Percentiles rank a stretch among this genome's conserved stretches.
phyloP scores from a whole-genome alignment of 2,329 filamentous ascomycete genomes.

The Xylaria sp. region DNA sequence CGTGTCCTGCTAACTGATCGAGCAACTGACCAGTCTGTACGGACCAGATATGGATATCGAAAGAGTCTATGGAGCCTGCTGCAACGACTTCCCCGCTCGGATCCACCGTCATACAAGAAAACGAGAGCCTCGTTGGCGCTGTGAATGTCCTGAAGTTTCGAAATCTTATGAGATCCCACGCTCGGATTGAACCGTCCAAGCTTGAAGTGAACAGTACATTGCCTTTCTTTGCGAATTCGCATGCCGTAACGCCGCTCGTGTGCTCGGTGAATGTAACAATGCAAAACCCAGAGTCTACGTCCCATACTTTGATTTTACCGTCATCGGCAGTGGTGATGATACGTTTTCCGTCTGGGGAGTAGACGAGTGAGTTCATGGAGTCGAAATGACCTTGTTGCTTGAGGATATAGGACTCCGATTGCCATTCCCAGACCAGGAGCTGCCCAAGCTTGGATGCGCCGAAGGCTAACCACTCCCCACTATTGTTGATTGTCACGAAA shows the following conservation, averaged over 20 bases:
- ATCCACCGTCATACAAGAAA: slow-evolving; percentile 95
- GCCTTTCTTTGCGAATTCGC: slow-evolving; percentile 93
- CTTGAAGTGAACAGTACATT: slow-evolving; percentile 97
- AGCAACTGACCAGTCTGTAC: slow-evolving; percentile 97
- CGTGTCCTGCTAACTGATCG: slow-evolving; percentile 89
- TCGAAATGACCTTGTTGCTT: slow-evolving; percentile 99
- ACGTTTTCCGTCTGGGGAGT: slow-evolving; percentile 91
- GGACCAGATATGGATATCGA: slow-evolving; percentile 98
- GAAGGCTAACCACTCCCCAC: slow-evolving; percentile 96
- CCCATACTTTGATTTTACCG: slow-evolving; percentile 99
- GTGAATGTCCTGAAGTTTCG: slow-evolving; percentile 98
- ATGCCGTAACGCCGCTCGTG: slow-evolving; percentile 91
- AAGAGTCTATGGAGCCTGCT: slow-evolving; percentile 93
- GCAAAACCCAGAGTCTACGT: slow-evolving; percentile 95
- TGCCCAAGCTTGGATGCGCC: slow-evolving; percentile 95
- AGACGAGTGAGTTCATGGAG: slow-evolving; percentile 90
- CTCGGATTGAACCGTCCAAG: slow-evolving; percentile 90
- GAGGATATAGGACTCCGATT: slow-evolving; percentile 97
- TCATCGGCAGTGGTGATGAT: slow-evolving; percentile 96
- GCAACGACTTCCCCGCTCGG: slow-evolving; percentile 96
- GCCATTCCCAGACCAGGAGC: slow-evolving; percentile 99
- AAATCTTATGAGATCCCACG: slow-evolving; percentile 96
- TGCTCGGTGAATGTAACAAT: slow-evolving; percentile 99
- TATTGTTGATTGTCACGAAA: slow-evolving; percentile 91
- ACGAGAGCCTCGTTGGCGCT: slow-evolving; percentile 88